A percentile compares a stretch with the other conserved stretches of the same genome.
Conservation (phyloP, 2,329 filamentous ascomycete genomes). For the Spiromastix sp. region DNA sequence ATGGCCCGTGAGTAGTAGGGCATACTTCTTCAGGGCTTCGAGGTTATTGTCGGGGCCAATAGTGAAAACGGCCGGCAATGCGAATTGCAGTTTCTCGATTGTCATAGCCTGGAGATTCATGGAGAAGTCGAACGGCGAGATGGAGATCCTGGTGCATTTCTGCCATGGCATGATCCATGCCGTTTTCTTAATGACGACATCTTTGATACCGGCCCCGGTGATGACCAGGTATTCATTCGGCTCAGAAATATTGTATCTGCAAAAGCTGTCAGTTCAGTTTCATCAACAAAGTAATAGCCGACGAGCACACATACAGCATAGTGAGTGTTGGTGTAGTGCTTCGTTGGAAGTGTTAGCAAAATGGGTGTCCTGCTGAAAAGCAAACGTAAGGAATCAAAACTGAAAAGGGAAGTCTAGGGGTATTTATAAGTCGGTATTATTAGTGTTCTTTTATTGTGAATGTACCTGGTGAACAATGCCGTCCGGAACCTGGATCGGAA, state of each 20-base stretch:
- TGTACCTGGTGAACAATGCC: no score
- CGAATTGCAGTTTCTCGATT: constrained; percentile 74
- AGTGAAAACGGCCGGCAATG: constrained; percentile 74
- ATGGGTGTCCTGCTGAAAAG: no score
- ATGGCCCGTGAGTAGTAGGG: constrained; percentile 62
- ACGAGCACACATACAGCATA: constrained; percentile 12
- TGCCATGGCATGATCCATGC: constrained; percentile 63
- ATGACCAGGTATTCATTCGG: constrained; percentile 81
- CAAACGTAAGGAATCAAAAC: no score
- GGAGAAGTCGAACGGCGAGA: constrained; percentile 58
- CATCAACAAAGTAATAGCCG: constrained; percentile 3
- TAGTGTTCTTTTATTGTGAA: no score
- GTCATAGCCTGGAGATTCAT: constrained; percentile 84
- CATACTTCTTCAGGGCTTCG: constrained; percentile 68
- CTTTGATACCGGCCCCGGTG: constrained; percentile 66
- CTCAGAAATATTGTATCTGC: constrained; percentile 58
- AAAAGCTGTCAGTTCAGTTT: background rate
- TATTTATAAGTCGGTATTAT: no score
- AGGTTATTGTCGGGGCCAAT: constrained; percentile 66
- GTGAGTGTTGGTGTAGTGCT: no score
- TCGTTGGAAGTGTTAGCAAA: no score
- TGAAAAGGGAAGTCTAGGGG: no score
- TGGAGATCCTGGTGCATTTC: constrained; percentile 35
- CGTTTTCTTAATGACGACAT: constrained; percentile 69
- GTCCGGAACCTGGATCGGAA: no score